A percentile compares a stretch with the other conserved stretches of the same genome.
phyloP scores from a whole-genome alignment of 2,329 filamentous ascomycete genomes.

The Fusarium papillatum region DNA sequence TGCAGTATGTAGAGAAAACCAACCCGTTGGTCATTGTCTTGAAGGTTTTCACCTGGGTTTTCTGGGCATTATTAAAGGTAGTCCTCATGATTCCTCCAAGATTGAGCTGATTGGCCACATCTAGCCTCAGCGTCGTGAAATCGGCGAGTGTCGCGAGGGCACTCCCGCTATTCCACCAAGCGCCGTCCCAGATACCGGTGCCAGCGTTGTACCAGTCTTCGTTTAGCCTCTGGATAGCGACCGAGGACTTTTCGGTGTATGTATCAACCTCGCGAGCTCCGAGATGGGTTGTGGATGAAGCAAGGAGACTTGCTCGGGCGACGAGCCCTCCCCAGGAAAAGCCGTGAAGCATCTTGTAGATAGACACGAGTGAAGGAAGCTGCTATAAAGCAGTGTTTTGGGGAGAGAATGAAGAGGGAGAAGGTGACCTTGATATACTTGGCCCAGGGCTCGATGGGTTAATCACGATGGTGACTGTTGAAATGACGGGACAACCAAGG shows the following conservation, averaged over 20 bases:
- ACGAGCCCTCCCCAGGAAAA: constrained; percentile 42
- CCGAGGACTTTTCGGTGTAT: constrained; percentile 51
- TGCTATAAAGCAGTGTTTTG: constrained; percentile 1
- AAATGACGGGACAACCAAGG: constrained; percentile 11
- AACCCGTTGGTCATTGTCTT: constrained; percentile 56
- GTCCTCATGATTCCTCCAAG: constrained; percentile 57
- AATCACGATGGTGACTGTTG: constrained; percentile 20
- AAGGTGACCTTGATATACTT: constrained; percentile 20
- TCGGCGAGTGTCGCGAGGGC: constrained; percentile 73
- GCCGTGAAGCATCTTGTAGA: constrained; percentile 38
- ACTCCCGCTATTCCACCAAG: constrained; percentile 83
- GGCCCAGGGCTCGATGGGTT: constrained; percentile 23
- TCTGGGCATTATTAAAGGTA: constrained; percentile 62
- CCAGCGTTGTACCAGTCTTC: constrained; percentile 68
- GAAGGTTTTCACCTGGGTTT: constrained; percentile 49
- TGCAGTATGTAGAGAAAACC: constrained; percentile 54
- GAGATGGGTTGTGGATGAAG: constrained; percentile 22
- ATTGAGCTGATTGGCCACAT: constrained; percentile 52
- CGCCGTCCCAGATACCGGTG: constrained; percentile 74
- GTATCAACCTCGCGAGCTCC: constrained; percentile 31
- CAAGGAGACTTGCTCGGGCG: constrained; percentile 31
- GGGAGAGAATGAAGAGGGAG: not conserved
- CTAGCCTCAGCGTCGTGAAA: constrained; percentile 54
- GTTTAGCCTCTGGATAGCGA: constrained; percentile 62
- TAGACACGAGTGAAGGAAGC: constrained; percentile 8